phyloP scores from a whole-genome alignment of 371 early-diverging fungal genomes.

The Blakeslea trispora region DNA sequence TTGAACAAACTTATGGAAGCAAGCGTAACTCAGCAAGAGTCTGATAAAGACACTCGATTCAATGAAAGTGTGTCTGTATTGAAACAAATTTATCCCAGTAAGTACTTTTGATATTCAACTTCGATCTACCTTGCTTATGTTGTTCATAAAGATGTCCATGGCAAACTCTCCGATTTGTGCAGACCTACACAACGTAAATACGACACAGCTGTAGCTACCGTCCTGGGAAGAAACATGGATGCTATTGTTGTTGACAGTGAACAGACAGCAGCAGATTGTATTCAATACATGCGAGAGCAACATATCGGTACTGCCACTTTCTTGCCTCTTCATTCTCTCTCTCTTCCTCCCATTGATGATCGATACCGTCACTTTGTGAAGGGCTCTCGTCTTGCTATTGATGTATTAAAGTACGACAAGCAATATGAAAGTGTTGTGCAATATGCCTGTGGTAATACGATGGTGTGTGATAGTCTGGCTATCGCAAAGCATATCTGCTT shows the following conservation, averaged over 20 bases:
- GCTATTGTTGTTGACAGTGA: conserved; percentile 82
- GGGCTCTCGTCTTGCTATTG: conserved; percentile 85
- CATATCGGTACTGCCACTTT: conserved; percentile 93
- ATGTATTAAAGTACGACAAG: conserved; percentile 85
- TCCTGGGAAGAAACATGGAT: conserved; percentile 77
- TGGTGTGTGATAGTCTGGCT: conserved; percentile 86
- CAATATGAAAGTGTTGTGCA: conserved; percentile 79
- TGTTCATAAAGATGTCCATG: conserved; percentile 66
- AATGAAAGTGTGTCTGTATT: conserved; percentile 78
- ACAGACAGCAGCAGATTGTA: conserved; percentile 80
- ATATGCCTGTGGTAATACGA: conserved; percentile 86
- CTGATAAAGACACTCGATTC: conserved; percentile 74
- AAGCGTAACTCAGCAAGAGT: conserved; percentile 78
- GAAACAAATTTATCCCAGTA: conserved; percentile 78
- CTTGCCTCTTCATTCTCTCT: conserved; percentile 87
- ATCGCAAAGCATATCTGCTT: conserved; percentile 89
- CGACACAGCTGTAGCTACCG: conserved; percentile 81
- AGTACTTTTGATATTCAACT: not conserved
- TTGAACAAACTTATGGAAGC: conserved; percentile 79
- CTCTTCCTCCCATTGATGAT: conserved; percentile 74
- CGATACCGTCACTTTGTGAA: conserved; percentile 73
- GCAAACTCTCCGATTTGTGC: conserved; percentile 90
- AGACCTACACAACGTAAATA: conserved; percentile 93
- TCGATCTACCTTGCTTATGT: not conserved
- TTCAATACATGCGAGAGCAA: conserved; percentile 92